Percentiles rank a stretch among this genome's conserved stretches.
These are phyloP conservation scores for Candida sanyiensis DNA, from an alignment of 805 yeast genomes.

Conservation along the genomic window DNA sequence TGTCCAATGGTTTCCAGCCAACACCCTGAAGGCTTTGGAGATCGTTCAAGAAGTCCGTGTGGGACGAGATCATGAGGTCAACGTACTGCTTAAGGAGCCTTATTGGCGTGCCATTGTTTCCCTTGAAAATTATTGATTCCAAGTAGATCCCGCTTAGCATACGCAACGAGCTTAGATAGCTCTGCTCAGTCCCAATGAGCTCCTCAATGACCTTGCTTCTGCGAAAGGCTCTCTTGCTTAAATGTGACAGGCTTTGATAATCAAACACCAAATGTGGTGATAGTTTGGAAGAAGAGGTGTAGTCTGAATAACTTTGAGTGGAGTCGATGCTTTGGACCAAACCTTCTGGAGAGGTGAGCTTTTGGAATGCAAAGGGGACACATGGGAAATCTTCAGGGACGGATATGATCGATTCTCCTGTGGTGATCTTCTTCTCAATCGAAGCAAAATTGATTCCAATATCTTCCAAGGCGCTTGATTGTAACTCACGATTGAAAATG, in stretches of 20 bases:
- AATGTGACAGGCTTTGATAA: constrained; percentile 15
- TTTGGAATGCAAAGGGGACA: constrained; percentile 8
- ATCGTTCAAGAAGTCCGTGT: constrained; percentile 27
- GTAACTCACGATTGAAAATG: background rate
- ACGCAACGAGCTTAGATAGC: constrained; percentile 40
- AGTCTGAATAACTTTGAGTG: constrained; percentile 5
- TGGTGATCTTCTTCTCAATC: background rate
- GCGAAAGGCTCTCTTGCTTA: constrained; percentile 15
- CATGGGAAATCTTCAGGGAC: constrained; percentile 13
- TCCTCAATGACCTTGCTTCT: constrained; percentile 38
- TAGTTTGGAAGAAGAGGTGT: constrained; percentile 19
- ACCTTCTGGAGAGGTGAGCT: constrained; percentile 10
- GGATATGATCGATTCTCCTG: background rate
- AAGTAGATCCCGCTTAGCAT: constrained; percentile 40
- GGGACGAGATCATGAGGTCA: constrained; percentile 28
- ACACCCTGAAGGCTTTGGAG: constrained; percentile 21
- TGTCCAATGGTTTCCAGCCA: background rate
- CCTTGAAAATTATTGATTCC: constrained; percentile 30
- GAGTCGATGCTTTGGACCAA: background rate
- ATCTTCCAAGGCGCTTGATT: background rate
- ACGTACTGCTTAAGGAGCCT: constrained; percentile 29
- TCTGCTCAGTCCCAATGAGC: constrained; percentile 42
- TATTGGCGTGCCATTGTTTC: constrained; percentile 32
- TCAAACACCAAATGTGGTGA: constrained; percentile 12
- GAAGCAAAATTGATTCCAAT: background rate